phyloP scores from a whole-genome alignment of 257 asterid species.

The Leonotis leonurus region DNA sequence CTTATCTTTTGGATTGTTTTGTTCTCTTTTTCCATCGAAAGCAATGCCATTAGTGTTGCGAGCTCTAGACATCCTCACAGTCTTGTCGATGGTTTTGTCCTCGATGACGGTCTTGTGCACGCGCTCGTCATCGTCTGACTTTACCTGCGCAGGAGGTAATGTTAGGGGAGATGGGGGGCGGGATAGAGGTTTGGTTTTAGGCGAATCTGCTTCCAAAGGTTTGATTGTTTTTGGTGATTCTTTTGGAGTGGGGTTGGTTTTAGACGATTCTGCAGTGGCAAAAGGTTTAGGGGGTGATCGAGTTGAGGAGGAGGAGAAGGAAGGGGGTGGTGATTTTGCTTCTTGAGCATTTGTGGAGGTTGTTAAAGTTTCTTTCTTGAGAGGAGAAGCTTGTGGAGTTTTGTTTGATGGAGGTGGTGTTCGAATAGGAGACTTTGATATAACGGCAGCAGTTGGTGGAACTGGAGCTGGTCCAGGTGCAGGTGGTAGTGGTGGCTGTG shows the following conservation, averaged over 20 bases:
- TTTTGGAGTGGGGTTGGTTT: constrained; percentile 21
- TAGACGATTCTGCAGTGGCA: constrained; percentile 1
- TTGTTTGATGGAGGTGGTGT: not conserved
- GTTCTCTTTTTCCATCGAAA: constrained; percentile 18
- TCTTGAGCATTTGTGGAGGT: not conserved
- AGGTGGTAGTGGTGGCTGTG: not conserved
- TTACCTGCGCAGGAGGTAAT: constrained; percentile 28
- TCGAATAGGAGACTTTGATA: not conserved
- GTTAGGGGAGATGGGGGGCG: constrained; percentile 50
- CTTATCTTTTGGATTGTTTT: constrained; percentile 12
- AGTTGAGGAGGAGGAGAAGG: constrained; percentile 16
- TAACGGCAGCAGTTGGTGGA: not conserved
- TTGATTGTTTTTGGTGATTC: constrained; percentile 34
- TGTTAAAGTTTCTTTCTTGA: not conserved
- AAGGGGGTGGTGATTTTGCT: constrained; percentile 12
- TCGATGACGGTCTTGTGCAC: constrained; percentile 32
- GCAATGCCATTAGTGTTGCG: not conserved
- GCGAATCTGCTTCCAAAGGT: constrained; percentile 29
- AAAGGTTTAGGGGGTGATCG: constrained; percentile 26
- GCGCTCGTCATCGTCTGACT: constrained; percentile 8
- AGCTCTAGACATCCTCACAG: not conserved
- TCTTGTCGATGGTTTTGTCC: constrained; percentile 25
- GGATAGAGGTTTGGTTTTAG: constrained; percentile 20
- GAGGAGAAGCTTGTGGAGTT: constrained; percentile 1
- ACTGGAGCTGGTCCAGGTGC: not conserved